Evolutionary conservation across 2,329 filamentous ascomycete species (phyloP), one percentile per base, ranked within the genome.

Genomic region (Acrodontium crateriforme): DNA sequence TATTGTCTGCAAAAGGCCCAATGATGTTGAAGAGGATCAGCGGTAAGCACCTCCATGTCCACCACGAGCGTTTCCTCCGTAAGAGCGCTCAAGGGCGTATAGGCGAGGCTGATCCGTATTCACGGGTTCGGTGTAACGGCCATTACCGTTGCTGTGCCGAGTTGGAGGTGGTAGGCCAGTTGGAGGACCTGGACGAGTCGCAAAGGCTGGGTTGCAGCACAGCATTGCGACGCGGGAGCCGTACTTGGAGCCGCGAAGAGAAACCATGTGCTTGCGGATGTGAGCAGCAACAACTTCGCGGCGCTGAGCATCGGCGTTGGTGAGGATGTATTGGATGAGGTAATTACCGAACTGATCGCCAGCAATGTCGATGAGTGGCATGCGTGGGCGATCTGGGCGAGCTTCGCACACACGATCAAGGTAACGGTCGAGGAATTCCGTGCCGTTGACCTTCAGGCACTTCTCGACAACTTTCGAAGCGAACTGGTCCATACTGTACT

Each of bases 311-410:
- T 76, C 74, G 36, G 83, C 78, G 52, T 94, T 81, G 44, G 83
- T 85, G 49, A 98, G 66, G 49, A 98, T 89, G 71, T 91, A 93
- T 56, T 98, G 89, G 38, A 98, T 81, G 38, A 98, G 69, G 50
- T 98, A 98, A 60, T 98, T 98, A 45, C 89, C 89, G 50, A 95
- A 98, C 55, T 98, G 91, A 53, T 98, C 91, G 48, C 89, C 91
- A 39, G 89, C 82, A 60, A 95, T 95, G 52, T 98, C 87, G 53
- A 98, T 95, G 44, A 98, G 66, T 3, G 89, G 87, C 59, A 95
- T 95, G 30, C 89, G 84, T 35, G 89, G 87, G 41, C 89, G 80
- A 52, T 94, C 85, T 23, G 76, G 65, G 37, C 83, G 81, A 33
- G 83, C 83, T 53, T 93, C 87, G 53, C 85, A 95, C 35, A 98